Conservation (phyloP, 345 rosid genomes). For the Syzygium aqueum region DNA sequence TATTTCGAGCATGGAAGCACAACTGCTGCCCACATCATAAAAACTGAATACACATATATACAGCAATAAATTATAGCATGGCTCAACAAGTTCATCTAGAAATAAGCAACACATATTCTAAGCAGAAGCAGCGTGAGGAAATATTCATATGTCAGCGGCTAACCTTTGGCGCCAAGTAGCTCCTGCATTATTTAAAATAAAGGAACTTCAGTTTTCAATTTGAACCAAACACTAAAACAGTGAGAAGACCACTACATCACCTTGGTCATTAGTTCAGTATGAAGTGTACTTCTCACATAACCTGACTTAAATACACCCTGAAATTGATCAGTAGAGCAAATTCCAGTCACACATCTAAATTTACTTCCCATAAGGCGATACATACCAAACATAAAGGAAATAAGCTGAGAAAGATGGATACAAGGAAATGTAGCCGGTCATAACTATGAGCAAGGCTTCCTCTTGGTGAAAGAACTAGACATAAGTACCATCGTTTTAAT, state of each 20-base stretch:
- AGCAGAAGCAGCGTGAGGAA: neutral
- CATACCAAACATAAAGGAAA: neutral
- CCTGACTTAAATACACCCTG: neutral
- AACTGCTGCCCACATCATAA: neutral
- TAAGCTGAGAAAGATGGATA: neutral
- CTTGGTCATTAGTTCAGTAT: neutral
- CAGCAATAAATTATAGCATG: neutral
- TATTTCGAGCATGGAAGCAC: neutral
- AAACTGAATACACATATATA: neutral
- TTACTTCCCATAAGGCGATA: neutral
- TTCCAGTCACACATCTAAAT: neutral
- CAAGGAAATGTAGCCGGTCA: neutral
- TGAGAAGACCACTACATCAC: neutral
- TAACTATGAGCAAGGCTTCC: neutral
- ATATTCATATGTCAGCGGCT: slow-evolving; percentile 6
- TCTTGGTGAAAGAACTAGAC: neutral
- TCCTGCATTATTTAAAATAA: slow-evolving; percentile 31
- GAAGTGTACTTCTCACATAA: neutral
- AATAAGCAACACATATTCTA: neutral
- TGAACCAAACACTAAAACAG: neutral
- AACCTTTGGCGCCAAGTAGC: slow-evolving; percentile 39
- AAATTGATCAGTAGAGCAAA: neutral
- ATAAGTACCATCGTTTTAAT: neutral
- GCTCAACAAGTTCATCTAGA: neutral
- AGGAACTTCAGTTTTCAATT: slow-evolving; percentile 16